Conservation (phyloP, 371 early-diverging fungal species). For the Mortierella sp. region DNA sequence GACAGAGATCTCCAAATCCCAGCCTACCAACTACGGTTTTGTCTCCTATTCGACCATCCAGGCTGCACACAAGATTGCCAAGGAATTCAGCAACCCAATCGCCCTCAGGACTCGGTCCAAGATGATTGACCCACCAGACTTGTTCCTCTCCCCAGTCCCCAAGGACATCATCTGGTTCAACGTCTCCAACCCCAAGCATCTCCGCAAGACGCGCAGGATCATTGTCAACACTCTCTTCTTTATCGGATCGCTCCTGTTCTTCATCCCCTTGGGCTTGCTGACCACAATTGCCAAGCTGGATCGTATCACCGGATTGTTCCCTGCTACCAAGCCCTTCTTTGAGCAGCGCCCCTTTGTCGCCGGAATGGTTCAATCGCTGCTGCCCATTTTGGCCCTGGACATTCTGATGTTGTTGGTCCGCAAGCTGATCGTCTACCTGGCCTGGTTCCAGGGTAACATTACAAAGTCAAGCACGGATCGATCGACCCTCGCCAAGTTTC, state of each 20-base stretch:
- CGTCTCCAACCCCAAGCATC: conserved; percentile 68
- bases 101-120: conserved; percentile 43
- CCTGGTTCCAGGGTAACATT: conserved; percentile 84
- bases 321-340: conserved; percentile 66
- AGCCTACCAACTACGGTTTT: conserved; percentile 81
- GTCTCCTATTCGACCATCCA: conserved; percentile 74
- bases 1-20: conserved; percentile 61
- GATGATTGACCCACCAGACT: conserved; percentile 57
- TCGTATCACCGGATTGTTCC: conserved; percentile 66
- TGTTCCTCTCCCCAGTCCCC: conserved; percentile 78
- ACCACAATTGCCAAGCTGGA: conserved; percentile 72
- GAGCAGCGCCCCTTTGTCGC: conserved; percentile 62
- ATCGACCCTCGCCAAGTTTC: conserved; percentile 81
- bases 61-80: conserved; percentile 74
- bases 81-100: conserved; percentile 52
- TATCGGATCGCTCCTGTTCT: conserved; percentile 74
- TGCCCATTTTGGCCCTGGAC: conserved; percentile 81
- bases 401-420: conserved; percentile 80
- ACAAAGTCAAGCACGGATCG: conserved; percentile 83
- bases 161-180: conserved; percentile 88
- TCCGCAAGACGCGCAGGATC: conserved; percentile 70
- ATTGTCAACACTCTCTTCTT: conserved; percentile 69
- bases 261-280: conserved; percentile 74
- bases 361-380: conserved; percentile 73
- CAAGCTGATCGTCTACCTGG: conserved; percentile 72